Percentiles rank a stretch among this genome's conserved stretches.
These are phyloP conservation scores for Sergeia podlipaevii DNA, from an alignment of 208 protist genomes.

Conservation along the genomic window DNA sequence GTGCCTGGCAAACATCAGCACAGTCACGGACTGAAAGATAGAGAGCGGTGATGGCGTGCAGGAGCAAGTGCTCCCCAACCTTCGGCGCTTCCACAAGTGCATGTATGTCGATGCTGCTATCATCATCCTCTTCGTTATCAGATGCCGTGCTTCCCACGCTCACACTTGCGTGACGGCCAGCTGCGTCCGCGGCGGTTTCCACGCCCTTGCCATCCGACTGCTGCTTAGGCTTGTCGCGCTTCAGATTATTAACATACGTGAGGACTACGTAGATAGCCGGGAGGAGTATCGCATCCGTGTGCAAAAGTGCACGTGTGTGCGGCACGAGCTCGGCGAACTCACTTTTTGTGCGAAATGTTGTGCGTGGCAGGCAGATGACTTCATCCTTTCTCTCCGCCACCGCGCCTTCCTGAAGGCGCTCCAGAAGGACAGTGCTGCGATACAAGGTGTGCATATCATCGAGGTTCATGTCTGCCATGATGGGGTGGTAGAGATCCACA, in stretches of 20 bases:
- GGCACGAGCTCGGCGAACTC: slow-evolving; percentile 40
- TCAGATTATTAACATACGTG: slow-evolving; percentile 20
- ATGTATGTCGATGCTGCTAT: neutral
- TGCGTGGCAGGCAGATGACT: slow-evolving; percentile 16
- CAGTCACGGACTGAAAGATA: slow-evolving; percentile 57
- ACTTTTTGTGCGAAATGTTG: slow-evolving; percentile 9
- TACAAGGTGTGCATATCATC: slow-evolving; percentile 29
- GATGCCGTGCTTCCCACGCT: neutral
- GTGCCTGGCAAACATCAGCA: slow-evolving; percentile 23
- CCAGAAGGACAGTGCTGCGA: slow-evolving; percentile 1
- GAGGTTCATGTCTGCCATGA: slow-evolving; percentile 22
- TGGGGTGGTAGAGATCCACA: slow-evolving; percentile 50
- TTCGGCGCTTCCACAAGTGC: neutral
- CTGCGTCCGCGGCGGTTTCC: neutral
- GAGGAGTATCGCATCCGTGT: slow-evolving; percentile 69
- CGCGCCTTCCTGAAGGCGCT: neutral
- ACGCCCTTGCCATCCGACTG: neutral
- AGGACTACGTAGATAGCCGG: slow-evolving; percentile 47
- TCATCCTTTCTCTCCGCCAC: neutral
- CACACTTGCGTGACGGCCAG: neutral
- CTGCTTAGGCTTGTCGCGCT: neutral
- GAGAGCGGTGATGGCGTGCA: slow-evolving; percentile 59
- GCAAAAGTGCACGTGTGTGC: slow-evolving; percentile 54
- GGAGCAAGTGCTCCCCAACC: slow-evolving; percentile 26
- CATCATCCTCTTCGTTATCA: slow-evolving; percentile 10